Evolutionary conservation across 106 monocot species (phyloP).

Genomic region (Iris macrosiphon): DNA sequence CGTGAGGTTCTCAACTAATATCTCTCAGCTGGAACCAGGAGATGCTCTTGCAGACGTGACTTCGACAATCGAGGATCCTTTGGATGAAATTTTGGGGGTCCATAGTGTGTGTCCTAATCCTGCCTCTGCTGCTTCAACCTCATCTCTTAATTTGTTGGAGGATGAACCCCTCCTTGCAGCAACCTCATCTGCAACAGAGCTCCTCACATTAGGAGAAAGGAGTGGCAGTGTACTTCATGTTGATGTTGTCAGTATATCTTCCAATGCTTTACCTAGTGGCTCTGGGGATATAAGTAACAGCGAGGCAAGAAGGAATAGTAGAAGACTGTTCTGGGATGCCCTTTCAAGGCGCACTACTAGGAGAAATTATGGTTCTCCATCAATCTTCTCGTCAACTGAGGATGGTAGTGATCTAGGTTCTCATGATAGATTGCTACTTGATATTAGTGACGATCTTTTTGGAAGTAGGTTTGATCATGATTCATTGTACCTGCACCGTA

Average conservation of each 20-base stretch:
- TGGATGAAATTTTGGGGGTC: too few species aligned
- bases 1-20: conserved; percentile 1
- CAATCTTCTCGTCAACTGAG: conserved; percentile 18
- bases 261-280: conserved; percentile 20
- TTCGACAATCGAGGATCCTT: conserved; percentile 4
- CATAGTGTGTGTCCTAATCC: conserved; percentile 1
- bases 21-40: conserved; percentile 9
- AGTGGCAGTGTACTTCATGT: conserved; percentile 42
- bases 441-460: conserved; percentile 43
- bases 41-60: conserved; percentile 2
- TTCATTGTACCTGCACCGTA: conserved; percentile 15
- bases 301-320: conserved; percentile 42
- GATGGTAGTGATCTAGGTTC: conserved; percentile 35
- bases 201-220: conserved; percentile 8
- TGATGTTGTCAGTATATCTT: conserved; percentile 53
- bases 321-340: conserved; percentile 68
- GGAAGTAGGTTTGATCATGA: conserved; percentile 31
- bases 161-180: conserved; percentile 21
- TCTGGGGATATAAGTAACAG: conserved; percentile 16
- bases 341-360: conserved; percentile 52
- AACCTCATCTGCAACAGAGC: conserved; percentile 9
- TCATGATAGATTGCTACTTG: conserved; percentile 49
- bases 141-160: conserved; percentile 5
- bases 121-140: conserved; percentile 3
- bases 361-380: conserved; percentile 18